These are phyloP conservation scores for Zoysia matrella DNA, from an alignment of 202 grass and related monocot genomes.

Conservation along the genomic window DNA sequence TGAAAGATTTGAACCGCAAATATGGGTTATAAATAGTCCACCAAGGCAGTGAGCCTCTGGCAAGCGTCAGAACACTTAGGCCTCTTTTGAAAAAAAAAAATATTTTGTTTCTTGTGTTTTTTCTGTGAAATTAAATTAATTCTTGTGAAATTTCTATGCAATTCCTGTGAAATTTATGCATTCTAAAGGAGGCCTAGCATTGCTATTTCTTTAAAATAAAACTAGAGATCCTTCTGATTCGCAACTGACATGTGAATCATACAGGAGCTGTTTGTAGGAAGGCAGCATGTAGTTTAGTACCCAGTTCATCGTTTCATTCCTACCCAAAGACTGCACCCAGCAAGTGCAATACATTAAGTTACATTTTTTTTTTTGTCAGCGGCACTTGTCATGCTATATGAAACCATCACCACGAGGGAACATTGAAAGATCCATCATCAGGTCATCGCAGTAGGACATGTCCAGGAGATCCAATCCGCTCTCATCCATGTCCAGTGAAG, in stretches of 20 bases:
- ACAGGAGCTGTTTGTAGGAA: slow-evolving; percentile 27
- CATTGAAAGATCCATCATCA: slow-evolving; percentile 49
- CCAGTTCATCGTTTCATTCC: neutral
- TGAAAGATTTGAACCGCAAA: neutral
- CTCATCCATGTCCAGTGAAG: slow-evolving; percentile 17
- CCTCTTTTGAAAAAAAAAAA: too few relatives aligned
- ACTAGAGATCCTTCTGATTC: slow-evolving; percentile 12
- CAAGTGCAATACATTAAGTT: slow-evolving; percentile 7
- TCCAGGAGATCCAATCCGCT: slow-evolving; percentile 45
- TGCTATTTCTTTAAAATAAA: neutral
- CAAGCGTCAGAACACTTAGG: neutral
- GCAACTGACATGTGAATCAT: slow-evolving; percentile 2
- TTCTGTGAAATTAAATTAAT: too few relatives aligned
- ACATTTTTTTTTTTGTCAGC: slow-evolving; percentile 13
- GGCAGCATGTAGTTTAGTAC: neutral
- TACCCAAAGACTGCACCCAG: slow-evolving; percentile 1
- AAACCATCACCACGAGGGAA: slow-evolving; percentile 34
- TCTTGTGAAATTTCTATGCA: too few relatives aligned
- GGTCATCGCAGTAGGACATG: slow-evolving; percentile 57
- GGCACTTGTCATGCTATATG: slow-evolving; percentile 26
- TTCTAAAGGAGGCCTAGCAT: neutral
- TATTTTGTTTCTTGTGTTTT: too few relatives aligned
- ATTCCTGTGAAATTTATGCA: too few relatives aligned
- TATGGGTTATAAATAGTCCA: neutral
- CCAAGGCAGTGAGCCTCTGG: neutral